A percentile compares a stretch with the other conserved stretches of the same genome.
Conservation (phyloP, 2,329 filamentous ascomycete species). For the Pyricularia sp. region DNA sequence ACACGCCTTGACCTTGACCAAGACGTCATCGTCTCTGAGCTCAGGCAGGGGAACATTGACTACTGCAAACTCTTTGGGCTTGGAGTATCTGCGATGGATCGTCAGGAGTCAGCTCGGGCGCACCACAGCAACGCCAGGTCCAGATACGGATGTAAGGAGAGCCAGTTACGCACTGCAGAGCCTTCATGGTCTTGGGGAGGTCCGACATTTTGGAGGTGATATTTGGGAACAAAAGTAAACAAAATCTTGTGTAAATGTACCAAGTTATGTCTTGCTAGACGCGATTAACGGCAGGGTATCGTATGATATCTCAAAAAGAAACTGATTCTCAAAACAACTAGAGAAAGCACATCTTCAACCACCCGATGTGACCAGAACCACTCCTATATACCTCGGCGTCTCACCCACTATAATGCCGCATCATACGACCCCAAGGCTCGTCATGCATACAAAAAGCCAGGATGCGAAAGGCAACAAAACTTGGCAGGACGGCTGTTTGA, state of each 20-base stretch:
- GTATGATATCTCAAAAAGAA: too few species aligned
- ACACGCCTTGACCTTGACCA: constrained; percentile 59
- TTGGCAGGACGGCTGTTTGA: too few species aligned
- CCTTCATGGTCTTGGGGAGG: constrained; percentile 26
- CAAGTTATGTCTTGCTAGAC: background rate
- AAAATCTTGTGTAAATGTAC: background rate
- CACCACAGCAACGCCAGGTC: background rate
- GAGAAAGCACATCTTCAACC: too few species aligned
- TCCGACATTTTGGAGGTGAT: constrained; percentile 18
- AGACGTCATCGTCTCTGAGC: constrained; percentile 48
- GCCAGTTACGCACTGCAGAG: constrained; percentile 11
- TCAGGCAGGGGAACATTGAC: constrained; percentile 53
- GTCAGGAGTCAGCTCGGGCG: background rate
- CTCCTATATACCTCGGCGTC: too few species aligned
- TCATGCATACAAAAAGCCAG: too few species aligned
- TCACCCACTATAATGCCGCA: too few species aligned
- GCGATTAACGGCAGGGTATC: too few species aligned
- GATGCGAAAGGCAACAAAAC: too few species aligned
- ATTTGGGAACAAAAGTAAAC: background rate
- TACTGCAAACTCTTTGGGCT: constrained; percentile 37
- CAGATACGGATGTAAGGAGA: background rate
- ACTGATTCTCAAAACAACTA: too few species aligned
- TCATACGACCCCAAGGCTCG: too few species aligned
- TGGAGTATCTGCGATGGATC: constrained; percentile 12
- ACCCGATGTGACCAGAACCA: too few species aligned